These are phyloP conservation scores for Elsinoe fawcettii DNA, from an alignment of 2,329 filamentous ascomycete genomes.

Conservation along the genomic window DNA sequence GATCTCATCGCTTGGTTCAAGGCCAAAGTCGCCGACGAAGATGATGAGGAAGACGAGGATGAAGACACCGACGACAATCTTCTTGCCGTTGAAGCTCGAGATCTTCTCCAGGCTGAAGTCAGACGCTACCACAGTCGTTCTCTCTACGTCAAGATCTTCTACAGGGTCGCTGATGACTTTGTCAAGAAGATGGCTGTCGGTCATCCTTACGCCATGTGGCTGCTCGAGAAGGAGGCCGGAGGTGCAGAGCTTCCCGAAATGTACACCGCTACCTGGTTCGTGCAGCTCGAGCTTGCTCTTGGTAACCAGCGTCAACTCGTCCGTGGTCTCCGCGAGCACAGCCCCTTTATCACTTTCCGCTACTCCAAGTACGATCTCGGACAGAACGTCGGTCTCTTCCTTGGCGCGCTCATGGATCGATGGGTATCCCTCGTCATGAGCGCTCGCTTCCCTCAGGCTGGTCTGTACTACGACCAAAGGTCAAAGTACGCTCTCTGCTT, in stretches of 20 bases:
- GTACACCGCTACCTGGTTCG: conserved; percentile 51
- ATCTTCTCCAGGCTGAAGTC: conserved; percentile 40
- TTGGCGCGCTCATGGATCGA: conserved; percentile 49
- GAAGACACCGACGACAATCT: conserved; percentile 32
- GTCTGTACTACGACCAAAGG: conserved; percentile 33
- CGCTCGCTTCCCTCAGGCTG: conserved; percentile 29
- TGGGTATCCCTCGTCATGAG: conserved; percentile 46
- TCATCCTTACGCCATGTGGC: conserved; percentile 47
- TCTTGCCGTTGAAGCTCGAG: conserved; percentile 43
- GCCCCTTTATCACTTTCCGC: conserved; percentile 52
- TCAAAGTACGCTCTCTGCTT: conserved; percentile 46
- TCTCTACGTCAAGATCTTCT: conserved; percentile 35
- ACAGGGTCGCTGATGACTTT: conserved; percentile 38
- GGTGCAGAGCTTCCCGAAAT: conserved; percentile 45
- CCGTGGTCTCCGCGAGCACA: conserved; percentile 49
- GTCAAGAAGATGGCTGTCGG: conserved; percentile 45
- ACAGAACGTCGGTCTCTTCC: conserved; percentile 48
- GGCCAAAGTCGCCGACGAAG: conserved; percentile 23
- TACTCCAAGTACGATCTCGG: conserved; percentile 48
- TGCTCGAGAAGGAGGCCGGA: conserved; percentile 42
- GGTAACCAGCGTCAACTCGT: conserved; percentile 47
- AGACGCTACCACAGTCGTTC: conserved; percentile 37
- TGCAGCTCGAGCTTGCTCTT: conserved; percentile 48
- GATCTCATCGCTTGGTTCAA: conserved; percentile 46
- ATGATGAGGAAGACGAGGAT: conserved; percentile 20